Conservation (phyloP, 805 yeast species). For the Saccharomycopsis sp. region DNA sequence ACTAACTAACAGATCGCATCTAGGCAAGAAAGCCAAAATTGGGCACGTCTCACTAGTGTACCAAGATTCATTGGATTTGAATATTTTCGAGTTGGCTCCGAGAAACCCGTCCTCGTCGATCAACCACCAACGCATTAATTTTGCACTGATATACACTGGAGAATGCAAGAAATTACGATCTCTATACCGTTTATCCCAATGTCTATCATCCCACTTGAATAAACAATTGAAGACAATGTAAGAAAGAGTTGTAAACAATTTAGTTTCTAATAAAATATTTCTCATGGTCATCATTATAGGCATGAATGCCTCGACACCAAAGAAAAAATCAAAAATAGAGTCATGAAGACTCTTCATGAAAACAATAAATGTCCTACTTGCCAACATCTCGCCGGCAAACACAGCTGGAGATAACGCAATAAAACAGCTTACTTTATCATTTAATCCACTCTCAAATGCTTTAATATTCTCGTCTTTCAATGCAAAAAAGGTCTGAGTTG, state of each 20-base stretch:
- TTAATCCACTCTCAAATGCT: slow-evolving; percentile 42
- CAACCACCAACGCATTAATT: slow-evolving; percentile 92
- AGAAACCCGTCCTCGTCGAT: slow-evolving; percentile 36
- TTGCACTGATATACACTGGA: slow-evolving; percentile 74
- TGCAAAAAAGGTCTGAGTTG: slow-evolving; percentile 88
- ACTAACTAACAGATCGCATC: slow-evolving; percentile 69
- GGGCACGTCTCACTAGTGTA: slow-evolving; percentile 34
- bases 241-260: slow-evolving; percentile 56
- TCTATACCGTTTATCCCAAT: slow-evolving; percentile 67
- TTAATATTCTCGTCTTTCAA: slow-evolving; percentile 52
- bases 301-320: slow-evolving; percentile 75
- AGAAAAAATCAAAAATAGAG: slow-evolving; percentile 41
- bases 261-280: slow-evolving; percentile 38
- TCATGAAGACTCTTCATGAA: slow-evolving; percentile 52
- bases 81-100: slow-evolving; percentile 33
- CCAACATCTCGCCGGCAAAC: slow-evolving; percentile 74
- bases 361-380: slow-evolving; percentile 53
- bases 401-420: slow-evolving; percentile 92
- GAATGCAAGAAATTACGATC: slow-evolving; percentile 77
- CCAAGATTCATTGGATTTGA: slow-evolving; percentile 52
- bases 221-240: slow-evolving; percentile 81
- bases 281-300: slow-evolving; percentile 66
- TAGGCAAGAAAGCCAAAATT: slow-evolving; percentile 64
- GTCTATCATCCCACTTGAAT: slow-evolving; percentile 77
- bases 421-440: slow-evolving; percentile 39